Conservation (phyloP, 257 asterid species). For the Linderniella brevidens region DNA sequence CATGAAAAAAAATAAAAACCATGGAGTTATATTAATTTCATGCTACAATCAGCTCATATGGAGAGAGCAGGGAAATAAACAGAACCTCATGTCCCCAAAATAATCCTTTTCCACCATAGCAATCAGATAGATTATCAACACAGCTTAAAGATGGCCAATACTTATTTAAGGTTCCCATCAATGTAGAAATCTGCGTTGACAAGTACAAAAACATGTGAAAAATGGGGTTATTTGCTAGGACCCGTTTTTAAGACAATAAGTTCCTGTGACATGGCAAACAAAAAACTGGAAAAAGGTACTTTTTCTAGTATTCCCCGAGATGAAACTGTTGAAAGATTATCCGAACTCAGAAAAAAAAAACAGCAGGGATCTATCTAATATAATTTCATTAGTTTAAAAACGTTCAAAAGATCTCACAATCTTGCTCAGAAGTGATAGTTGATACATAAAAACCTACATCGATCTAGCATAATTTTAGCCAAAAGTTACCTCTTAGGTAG, state of each 20-base stretch:
- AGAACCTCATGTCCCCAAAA: slow-evolving; percentile 96
- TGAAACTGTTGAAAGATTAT: no score
- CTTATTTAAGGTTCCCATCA: slow-evolving; percentile 36
- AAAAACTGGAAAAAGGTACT: no score
- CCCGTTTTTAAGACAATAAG: background rate
- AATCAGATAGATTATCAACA: slow-evolving; percentile 30
- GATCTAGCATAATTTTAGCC: background rate
- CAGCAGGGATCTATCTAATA: no score
- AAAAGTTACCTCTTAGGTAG: background rate
- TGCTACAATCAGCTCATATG: slow-evolving; percentile 11
- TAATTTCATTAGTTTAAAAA: slow-evolving; percentile 2
- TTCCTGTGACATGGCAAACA: background rate
- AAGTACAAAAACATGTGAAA: background rate
- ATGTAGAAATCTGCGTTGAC: slow-evolving; percentile 38
- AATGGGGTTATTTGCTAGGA: background rate
- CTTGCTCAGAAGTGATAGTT: background rate
- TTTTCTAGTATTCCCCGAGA: no score
- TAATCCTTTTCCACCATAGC: slow-evolving; percentile 61
- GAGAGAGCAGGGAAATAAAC: slow-evolving; percentile 8
- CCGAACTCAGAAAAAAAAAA: no score
- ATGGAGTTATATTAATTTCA: slow-evolving; percentile 21
- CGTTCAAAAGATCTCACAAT: slow-evolving; percentile 1
- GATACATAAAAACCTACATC: background rate
- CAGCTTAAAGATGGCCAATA: slow-evolving; percentile 89
- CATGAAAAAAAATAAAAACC: slow-evolving; percentile 19